Conservation (phyloP, 2,329 filamentous ascomycete genomes). For the Hortaea sp. region DNA sequence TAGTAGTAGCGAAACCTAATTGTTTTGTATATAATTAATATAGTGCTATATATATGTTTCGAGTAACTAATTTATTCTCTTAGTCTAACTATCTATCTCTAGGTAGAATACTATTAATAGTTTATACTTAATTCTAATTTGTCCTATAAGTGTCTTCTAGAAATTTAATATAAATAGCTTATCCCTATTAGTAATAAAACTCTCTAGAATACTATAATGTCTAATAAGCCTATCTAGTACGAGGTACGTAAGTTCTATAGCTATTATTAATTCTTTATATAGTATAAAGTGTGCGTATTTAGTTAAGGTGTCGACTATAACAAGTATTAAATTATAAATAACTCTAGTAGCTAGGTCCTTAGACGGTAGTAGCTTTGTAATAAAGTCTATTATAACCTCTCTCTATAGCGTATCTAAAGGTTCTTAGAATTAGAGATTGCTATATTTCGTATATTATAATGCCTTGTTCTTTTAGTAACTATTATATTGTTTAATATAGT, state of each 20-base stretch:
- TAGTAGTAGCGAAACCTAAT: slow-evolving; percentile 9
- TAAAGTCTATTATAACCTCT: slow-evolving; percentile 15
- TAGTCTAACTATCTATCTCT: slow-evolving; percentile 11
- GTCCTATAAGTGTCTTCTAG: slow-evolving; percentile 9
- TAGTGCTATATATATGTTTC: slow-evolving; percentile 2
- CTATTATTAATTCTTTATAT: slow-evolving; percentile 7
- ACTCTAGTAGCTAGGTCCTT: slow-evolving; percentile 2
- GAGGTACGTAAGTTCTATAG: slow-evolving; percentile 10
- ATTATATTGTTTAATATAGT: slow-evolving; percentile 6
- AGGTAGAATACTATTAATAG: slow-evolving; percentile 18
- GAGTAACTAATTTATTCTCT: neutral
- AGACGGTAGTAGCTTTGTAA: slow-evolving; percentile 11
- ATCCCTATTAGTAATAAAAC: slow-evolving; percentile 13
- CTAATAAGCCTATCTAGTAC: slow-evolving; percentile 10
- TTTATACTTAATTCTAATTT: slow-evolving; percentile 11
- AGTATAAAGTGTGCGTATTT: slow-evolving; percentile 11
- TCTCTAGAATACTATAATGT: slow-evolving; percentile 9
- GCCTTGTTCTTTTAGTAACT: slow-evolving; percentile 5
- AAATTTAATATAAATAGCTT: slow-evolving; percentile 13
- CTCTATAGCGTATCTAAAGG: slow-evolving; percentile 8
- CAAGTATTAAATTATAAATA: slow-evolving; percentile 10
- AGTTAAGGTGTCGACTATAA: slow-evolving; percentile 13
- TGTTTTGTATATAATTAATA: slow-evolving; percentile 1
- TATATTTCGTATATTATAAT: slow-evolving; percentile 5
- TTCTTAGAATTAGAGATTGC: slow-evolving; percentile 6